These are phyloP conservation scores for Diaporthe eres DNA, from an alignment of 2,329 filamentous ascomycete genomes.

Conservation along the genomic window DNA sequence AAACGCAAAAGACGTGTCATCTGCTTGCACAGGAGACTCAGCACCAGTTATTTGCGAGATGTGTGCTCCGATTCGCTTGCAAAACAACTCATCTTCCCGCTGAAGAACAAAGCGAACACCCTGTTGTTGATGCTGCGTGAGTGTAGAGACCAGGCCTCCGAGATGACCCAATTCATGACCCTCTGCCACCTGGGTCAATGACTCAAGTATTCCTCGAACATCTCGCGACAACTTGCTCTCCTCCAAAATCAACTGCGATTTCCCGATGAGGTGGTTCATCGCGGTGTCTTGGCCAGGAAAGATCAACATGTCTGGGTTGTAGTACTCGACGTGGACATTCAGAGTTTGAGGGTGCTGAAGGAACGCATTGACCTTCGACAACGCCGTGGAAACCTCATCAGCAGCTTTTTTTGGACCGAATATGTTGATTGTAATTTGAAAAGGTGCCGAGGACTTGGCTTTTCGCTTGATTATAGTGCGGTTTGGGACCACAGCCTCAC, in stretches of 20 bases:
- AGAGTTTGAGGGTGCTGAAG: constrained; percentile 10
- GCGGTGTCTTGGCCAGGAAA: background rate
- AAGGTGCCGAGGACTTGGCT: background rate
- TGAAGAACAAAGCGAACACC: background rate
- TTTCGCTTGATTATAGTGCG: background rate
- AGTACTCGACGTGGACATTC: background rate
- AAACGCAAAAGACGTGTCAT: background rate
- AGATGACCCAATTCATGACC: background rate
- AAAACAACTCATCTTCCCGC: background rate
- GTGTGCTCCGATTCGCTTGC: background rate
- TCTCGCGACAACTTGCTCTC: background rate
- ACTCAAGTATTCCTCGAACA: constrained; percentile 6
- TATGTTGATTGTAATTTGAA: background rate
- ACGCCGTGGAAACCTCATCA: background rate
- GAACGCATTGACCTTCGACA: background rate
- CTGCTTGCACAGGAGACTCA: background rate
- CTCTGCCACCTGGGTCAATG: background rate
- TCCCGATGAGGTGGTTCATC: background rate
- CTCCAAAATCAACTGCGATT: background rate
- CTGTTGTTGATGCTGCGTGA: background rate
- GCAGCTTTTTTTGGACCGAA: background rate
- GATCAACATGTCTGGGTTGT: constrained; percentile 3
- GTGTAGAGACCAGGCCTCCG: background rate
- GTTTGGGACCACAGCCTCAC: background rate
- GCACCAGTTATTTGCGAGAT: background rate